Percentiles rank a stretch among this genome's conserved stretches.
Conservation (phyloP, 2,329 filamentous ascomycete genomes). For the Leptoxyphium fumago region DNA sequence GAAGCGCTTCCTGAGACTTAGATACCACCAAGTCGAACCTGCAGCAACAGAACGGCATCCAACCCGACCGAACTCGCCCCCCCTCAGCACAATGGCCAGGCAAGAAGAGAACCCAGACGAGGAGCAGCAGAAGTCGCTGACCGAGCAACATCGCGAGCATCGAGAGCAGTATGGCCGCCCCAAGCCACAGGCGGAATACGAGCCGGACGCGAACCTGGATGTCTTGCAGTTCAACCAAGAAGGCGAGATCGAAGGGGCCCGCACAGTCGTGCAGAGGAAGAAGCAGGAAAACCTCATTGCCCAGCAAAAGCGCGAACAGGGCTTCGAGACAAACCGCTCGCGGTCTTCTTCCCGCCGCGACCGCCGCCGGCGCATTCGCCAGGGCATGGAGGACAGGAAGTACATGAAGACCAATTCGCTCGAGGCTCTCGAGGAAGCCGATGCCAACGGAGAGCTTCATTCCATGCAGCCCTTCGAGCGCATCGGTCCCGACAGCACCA, state of each 20-base stretch:
- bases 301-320: constrained; percentile 16
- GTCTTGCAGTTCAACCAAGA: constrained; percentile 10
- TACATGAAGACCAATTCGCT: constrained; percentile 37
- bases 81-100: background rate
- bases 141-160: background rate
- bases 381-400: constrained; percentile 32
- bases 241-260: constrained; percentile 14
- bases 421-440: constrained; percentile 36
- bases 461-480: constrained; percentile 39
- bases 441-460: constrained; percentile 33
- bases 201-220: background rate
- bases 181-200: background rate
- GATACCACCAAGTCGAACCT: background rate
- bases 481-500: constrained; percentile 40
- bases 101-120: background rate
- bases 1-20: too few species aligned
- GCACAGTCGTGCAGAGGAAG: constrained; percentile 31
- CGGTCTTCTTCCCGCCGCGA: constrained; percentile 33
- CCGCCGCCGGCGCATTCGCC: constrained; percentile 31
- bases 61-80: too few species aligned
- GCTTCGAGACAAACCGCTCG: constrained; percentile 28
- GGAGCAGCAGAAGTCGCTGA: background rate
- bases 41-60: background rate
- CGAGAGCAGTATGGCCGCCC: background rate
- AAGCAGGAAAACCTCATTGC: constrained; percentile 28